Evolutionary conservation across 2,329 filamentous ascomycete genomes (phyloP), one percentile per base, ranked within the genome.

Genomic region (Sporothrix protearum): DNA sequence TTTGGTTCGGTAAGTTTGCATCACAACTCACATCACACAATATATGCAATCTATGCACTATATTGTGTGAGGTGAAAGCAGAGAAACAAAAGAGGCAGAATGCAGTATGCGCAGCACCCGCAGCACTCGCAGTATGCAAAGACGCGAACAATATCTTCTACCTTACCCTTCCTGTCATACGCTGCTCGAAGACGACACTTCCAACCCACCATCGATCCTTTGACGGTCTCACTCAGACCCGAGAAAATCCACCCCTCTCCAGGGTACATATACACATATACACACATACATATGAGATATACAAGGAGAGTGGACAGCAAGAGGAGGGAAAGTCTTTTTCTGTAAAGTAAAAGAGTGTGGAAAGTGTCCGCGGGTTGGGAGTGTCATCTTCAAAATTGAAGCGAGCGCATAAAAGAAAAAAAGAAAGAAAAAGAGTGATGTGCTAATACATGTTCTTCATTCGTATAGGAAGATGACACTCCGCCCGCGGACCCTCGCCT

Each of bases 401-500:
- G 30, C 5, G 25, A 64, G 45, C 33, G 33, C 55, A 49, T 3
- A 42, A 67, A 49, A 4, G 4, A 64, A 33, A 68, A 68, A 42
- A 3, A 22, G 28, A 73, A 49, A 64, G n/a, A 22, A 28, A 70
- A 39, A 49, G 39, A 49, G 33, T 19, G 79, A 81, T 81, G 79
- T 81, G 80, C 87, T 89, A 90, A 89, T 86, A 78, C 78, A 75
- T 78, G 76, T 79, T 80, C 55, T 83, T 45, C 49, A 64, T 64
- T 69, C 68, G 84, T 85, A 83, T 86, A 92, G 89, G 88, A 92
- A 87, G 91, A 94, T 89, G 90, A 93, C 83, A 87, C 88, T 84
- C 88, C 89, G 81, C 88, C 92, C 78, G 83, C 88, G 76, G 96
- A 99, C 81, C 96, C 96, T 75, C 92, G 96, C 77, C 85, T 97